Evolutionary conservation across 2,329 filamentous ascomycete genomes (phyloP), one percentile per base, ranked within the genome.

Genomic region (Stromatinia cepivora): DNA sequence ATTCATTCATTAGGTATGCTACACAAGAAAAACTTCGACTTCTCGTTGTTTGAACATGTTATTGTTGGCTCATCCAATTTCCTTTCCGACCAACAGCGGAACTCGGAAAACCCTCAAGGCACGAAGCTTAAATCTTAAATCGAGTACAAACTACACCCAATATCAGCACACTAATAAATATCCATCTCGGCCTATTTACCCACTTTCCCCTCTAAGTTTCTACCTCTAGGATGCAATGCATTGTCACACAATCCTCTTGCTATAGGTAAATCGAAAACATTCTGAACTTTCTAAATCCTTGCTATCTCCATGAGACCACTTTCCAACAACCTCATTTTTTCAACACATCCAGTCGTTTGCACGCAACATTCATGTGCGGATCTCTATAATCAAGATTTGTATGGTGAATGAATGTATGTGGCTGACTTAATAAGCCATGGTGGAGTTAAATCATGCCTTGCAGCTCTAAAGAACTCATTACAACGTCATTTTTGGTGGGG

Each of bases 401-500:
- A 36, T 62, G 45, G 10, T 52, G n/a, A 9, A 39, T 20, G 17
- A 20, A 28, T 42, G n/a, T 28, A 48, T n/a, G 54, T 57, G 61
- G 46, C 34, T 39, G 20, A 52, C 61, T 63, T 52, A 34, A 34
- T 63, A 42, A 52, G 46, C 46, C 46, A 63, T 28, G 22, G 36
- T 39, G 34, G 46, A 39, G 46, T 34, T 25, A 20, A 52, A 20
- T 39, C 31, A 56, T 39, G 31, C 59, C n/a, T 46, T 36, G n/a
- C 34, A 39, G n/a, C 45, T 39, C n/a, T 1, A 39, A 57, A 52
- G 46, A 22, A 50, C 34, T 52, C 61, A 52, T n/a, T 22, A 39
- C n/a, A 63, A 63, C 61, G 46, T 64, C 61, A 64, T 52, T 42
- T 52, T 64, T 64, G 61, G 61, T 64, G 61, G 66, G 62, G 71